phyloP scores from a whole-genome alignment of 495 filamentous ascomycete species.

The Hyaloscypha hepaticicola region DNA sequence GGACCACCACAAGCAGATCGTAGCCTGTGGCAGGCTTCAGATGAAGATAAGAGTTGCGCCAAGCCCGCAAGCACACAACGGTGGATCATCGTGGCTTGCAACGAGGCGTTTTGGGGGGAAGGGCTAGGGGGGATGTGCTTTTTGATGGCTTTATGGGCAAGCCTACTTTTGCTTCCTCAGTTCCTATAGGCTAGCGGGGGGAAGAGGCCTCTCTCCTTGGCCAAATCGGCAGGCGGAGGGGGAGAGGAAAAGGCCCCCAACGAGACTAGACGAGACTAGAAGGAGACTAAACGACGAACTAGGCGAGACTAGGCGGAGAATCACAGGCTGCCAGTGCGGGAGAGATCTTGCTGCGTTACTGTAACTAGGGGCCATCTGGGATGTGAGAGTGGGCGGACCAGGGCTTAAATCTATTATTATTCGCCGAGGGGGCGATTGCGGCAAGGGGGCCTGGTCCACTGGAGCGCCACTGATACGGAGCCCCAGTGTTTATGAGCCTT shows the following conservation, averaged over 20 bases:
- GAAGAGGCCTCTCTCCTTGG: too few species aligned
- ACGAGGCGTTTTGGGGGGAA: conserved; percentile 1
- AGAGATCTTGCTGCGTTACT: background rate
- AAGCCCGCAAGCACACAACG: background rate
- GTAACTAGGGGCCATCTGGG: background rate
- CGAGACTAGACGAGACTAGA: too few species aligned
- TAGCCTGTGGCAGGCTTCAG: background rate
- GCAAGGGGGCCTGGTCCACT: background rate
- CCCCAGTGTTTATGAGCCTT: too few species aligned
- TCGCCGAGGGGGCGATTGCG: background rate
- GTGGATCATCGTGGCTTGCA: conserved; percentile 3
- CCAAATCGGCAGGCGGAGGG: too few species aligned
- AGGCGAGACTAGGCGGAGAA: too few species aligned
- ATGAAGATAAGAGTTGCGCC: background rate
- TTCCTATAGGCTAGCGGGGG: too few species aligned
- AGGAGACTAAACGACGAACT: too few species aligned
- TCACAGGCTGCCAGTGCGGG: background rate
- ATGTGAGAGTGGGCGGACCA: background rate
- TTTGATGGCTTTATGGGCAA: background rate
- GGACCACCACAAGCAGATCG: background rate
- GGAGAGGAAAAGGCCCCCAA: too few species aligned
- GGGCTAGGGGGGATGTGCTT: too few species aligned
- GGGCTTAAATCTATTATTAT: conserved; percentile 1
- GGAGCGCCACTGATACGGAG: background rate
- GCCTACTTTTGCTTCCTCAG: background rate